phyloP scores from a whole-genome alignment of 495 filamentous ascomycete genomes.

The Pseudotulostoma volvatum region DNA sequence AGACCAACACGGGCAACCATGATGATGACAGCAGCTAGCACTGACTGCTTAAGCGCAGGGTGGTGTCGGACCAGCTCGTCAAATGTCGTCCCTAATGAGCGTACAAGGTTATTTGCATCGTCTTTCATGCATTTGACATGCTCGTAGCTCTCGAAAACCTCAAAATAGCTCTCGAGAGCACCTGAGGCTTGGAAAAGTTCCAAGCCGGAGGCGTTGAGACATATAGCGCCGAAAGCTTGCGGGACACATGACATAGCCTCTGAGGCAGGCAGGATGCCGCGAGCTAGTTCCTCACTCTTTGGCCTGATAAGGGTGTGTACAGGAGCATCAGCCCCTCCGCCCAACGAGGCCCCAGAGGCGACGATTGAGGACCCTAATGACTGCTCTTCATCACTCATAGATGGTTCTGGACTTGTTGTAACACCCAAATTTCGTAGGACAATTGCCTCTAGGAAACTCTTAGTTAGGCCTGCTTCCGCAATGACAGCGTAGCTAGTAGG shows the following conservation, averaged over 20 bases:
- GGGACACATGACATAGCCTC: slow-evolving; percentile 81
- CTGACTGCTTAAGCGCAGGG: slow-evolving; percentile 58
- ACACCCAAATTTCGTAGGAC: slow-evolving; percentile 34
- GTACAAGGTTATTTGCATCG: slow-evolving; percentile 44
- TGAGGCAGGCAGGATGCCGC: slow-evolving; percentile 62
- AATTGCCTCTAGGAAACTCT: slow-evolving; percentile 64
- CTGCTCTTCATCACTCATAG: slow-evolving; percentile 12
- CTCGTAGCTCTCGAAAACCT: slow-evolving; percentile 81
- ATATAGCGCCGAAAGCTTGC: slow-evolving; percentile 81
- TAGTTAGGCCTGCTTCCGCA: slow-evolving; percentile 79
- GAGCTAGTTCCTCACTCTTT: slow-evolving; percentile 34
- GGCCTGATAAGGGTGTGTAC: slow-evolving; percentile 22
- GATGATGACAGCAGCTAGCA: slow-evolving; percentile 62
- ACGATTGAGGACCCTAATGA: slow-evolving; percentile 5
- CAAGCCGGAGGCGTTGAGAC: slow-evolving; percentile 75
- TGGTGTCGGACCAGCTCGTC: slow-evolving; percentile 94
- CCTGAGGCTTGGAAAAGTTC: slow-evolving; percentile 72
- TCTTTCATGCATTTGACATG: slow-evolving; percentile 70
- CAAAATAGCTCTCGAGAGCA: slow-evolving; percentile 72
- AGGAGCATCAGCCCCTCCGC: slow-evolving; percentile 11
- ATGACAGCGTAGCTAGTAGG: slow-evolving; percentile 94
- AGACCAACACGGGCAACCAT: slow-evolving; percentile 67
- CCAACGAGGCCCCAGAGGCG: slow-evolving; percentile 6
- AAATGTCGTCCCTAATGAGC: slow-evolving; percentile 59
- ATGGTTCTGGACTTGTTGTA: slow-evolving; percentile 14